Base-by-base conservation (phyloP, 148 eudicot genomes). In the Rhododendron griersonianum region DNA sequence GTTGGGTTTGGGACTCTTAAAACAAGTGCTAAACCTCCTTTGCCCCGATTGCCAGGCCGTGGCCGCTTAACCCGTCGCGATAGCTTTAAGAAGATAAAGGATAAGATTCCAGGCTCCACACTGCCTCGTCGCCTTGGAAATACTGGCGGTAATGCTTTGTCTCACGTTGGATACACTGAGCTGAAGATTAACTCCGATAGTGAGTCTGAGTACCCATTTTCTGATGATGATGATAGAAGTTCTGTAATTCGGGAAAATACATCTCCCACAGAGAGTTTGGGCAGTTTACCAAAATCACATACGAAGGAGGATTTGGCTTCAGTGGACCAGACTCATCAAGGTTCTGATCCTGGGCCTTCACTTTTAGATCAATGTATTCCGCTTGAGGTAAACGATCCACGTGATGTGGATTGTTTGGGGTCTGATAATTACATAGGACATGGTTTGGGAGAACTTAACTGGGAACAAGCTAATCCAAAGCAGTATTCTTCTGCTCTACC, bases 11-110 rank as follows among this genome's bases (percentile, higher is more conserved):
- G 86, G 53, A 86, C 87, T 83, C 69, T 90, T 45, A 95, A 90
- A 89, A 90, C 93, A 11, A 90, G 92, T 86, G 86, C 89, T 13
- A 90, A 86, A 55, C 93, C 91, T 76, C 96, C 98, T 73, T 65
- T 92, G 88, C 98, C 98, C 50, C 94, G 89, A 73, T 88, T 92
- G 25, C 92, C 94, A 48, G 88, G 91, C 19, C 90, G 88, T 14
- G 90, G 93, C 81, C 92, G 90, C 67, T 88, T 93, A 50, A 93
- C 92, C 67, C 92, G 91, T n/a, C 93, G 91, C 44, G 93, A 94
- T 69, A 91, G 93, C 82, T 85, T 94, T 44, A 96, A 89, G 87
- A 96, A 89, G 87, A 83, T 86, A 39, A 92, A 89, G 74, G 90
- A 93, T 69, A 91, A 92, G 25, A 84, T 93, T 76, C 85, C 92